Conservation (phyloP, 1,284 basidiomycete genomes). For the Fomitopsis betulina region DNA sequence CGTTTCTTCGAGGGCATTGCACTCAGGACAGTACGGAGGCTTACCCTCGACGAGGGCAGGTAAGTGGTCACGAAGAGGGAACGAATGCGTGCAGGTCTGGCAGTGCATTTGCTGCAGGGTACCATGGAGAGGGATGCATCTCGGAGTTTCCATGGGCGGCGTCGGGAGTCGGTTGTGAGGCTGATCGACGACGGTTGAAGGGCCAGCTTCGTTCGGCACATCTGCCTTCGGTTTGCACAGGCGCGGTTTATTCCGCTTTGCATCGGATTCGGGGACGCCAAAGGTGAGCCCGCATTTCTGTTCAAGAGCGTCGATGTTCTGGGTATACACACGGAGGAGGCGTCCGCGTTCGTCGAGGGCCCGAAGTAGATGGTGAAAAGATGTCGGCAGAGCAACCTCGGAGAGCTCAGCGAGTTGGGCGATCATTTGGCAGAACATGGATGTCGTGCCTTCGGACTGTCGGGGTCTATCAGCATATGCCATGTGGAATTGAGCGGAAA, state of each 20-base stretch:
- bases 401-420: conserved; percentile 76
- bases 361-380: conserved; percentile 79
- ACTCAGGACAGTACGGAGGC: conserved; percentile 79
- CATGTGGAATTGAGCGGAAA: background rate
- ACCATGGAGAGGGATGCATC: conserved; percentile 90
- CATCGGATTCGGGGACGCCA: conserved; percentile 63
- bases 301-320: conserved; percentile 93
- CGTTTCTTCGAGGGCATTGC: conserved; percentile 64
- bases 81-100: conserved; percentile 71
- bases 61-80: conserved; percentile 59
- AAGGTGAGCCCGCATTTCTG: conserved; percentile 79
- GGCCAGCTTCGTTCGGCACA: conserved; percentile 3
- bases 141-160: conserved; percentile 47
- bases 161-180: conserved; percentile 32
- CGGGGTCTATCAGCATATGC: conserved; percentile 1
- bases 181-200: conserved; percentile 1
- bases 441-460: conserved; percentile 70
- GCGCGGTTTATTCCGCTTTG: conserved; percentile 45
- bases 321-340: conserved; percentile 88
- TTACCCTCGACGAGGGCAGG: conserved; percentile 52
- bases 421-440: conserved; percentile 87
- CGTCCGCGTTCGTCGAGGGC: conserved; percentile 73
- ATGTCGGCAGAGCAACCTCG: conserved; percentile 71
- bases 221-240: conserved; percentile 23
- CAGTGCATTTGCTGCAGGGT: conserved; percentile 81